Evolutionary conservation across 2,329 filamentous ascomycete species (phyloP).

Genomic region (Dothiorella sarmentorum): DNA sequence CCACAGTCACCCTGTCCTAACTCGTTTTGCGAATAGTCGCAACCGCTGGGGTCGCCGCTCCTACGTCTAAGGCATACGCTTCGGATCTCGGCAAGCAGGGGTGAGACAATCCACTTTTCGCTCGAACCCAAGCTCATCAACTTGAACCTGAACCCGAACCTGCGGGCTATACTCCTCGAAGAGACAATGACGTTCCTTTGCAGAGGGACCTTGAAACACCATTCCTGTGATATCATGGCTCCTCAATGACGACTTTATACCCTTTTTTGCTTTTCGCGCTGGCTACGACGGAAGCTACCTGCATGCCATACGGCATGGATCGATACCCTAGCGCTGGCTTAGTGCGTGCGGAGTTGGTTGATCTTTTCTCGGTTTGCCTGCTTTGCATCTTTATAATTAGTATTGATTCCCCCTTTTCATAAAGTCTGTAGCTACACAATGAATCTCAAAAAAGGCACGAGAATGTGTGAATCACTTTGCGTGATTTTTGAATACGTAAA

Average conservation of each 20-base stretch:
- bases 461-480: neutral
- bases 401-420: neutral
- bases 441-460: too few relatives aligned
- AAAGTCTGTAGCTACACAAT: too few relatives aligned
- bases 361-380: too few relatives aligned
- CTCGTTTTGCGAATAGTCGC: neutral
- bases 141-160: too few relatives aligned
- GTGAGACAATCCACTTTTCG: too few relatives aligned
- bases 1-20: neutral
- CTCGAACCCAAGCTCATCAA: too few relatives aligned
- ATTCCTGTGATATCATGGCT: neutral
- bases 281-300: too few relatives aligned
- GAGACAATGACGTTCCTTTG: neutral
- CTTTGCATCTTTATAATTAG: too few relatives aligned
- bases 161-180: too few relatives aligned
- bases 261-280: neutral
- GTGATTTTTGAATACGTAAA: too few relatives aligned
- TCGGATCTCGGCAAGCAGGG: neutral
- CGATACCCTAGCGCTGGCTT: constrained; percentile 2
- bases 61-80: constrained; percentile 18
- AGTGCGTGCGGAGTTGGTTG: neutral
- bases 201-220: neutral
- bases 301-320: neutral
- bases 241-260: neutral
- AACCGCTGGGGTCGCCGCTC: constrained; percentile 21